Evolutionary conservation across 768 basidiomycete species (phyloP).

Genomic region (Boletus tomentosulus): DNA sequence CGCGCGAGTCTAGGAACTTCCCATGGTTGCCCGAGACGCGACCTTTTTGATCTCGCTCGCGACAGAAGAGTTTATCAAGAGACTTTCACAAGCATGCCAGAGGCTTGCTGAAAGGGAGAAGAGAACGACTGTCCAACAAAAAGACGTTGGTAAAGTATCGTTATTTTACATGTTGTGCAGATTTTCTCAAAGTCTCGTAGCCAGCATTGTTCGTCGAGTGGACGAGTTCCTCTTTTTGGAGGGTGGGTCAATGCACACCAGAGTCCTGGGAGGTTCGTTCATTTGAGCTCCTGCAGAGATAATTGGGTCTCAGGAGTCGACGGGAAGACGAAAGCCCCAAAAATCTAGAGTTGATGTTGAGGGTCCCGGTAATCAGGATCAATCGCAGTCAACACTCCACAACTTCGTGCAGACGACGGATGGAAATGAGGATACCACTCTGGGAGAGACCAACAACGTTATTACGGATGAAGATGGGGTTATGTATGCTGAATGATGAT

Average conservation of each 20-base stretch:
- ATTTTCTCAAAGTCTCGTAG: constrained; percentile 33
- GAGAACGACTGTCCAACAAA: constrained; percentile 70
- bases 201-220: constrained; percentile 55
- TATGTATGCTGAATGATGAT: constrained; percentile 42
- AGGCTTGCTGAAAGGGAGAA: constrained; percentile 67
- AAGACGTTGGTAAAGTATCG: constrained; percentile 63
- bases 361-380: constrained; percentile 14
- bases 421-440: constrained; percentile 17
- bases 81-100: constrained; percentile 68
- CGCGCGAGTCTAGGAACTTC: constrained; percentile 53
- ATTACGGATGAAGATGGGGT: constrained; percentile 60
- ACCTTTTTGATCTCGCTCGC: constrained; percentile 76
- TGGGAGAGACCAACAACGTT: constrained; percentile 31
- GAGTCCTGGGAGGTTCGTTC: not conserved
- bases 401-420: constrained; percentile 40
- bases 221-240: constrained; percentile 80
- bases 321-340: constrained; percentile 40
- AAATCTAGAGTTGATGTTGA: constrained; percentile 25
- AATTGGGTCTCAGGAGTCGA: constrained; percentile 50
- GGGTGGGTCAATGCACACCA: constrained; percentile 38
- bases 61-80: constrained; percentile 84
- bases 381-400: constrained; percentile 41
- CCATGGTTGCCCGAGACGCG: constrained; percentile 73
- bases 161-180: not conserved
- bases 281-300: constrained; percentile 41